Base-by-base conservation (phyloP, 768 basidiomycete species). In the Mycena vitilis region DNA sequence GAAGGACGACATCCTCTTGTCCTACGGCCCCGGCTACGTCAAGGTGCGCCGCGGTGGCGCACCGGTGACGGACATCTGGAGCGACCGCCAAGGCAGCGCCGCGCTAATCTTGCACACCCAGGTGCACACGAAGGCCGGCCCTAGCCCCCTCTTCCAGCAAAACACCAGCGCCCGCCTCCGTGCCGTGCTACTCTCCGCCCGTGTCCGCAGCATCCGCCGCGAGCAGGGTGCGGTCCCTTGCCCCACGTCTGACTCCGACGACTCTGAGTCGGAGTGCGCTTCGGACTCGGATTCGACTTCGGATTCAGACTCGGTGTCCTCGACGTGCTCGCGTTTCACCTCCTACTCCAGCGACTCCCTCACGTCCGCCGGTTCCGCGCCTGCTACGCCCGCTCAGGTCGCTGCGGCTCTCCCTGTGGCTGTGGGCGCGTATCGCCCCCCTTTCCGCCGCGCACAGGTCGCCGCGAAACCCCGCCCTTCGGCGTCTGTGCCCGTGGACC, bases 1-100 rank as follows among this genome's bases (percentile, higher is more conserved):
- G 20, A 30, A 25, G 37, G 55, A n/a, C 16, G 59, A 60, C 2
- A 11, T 60, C 51, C 53, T 71, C 0, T 34, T 71, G 2, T 52
- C 65, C 36, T 68, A 68, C 59, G 65, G 68, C 44, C 63, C 71
- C 16, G 63, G 65, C 30, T 71, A 49, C 49, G 30, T 71, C 52
- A 67, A 68, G 53, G 62, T 58, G 37, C 65, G 66, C 36, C 30
- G 65, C 25, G 68, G 68, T 0, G 44, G 36, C 20, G 49, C 36
- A 2, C 45, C 36, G 4, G 56, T 71, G 20, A 60, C 44, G 7
- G 60, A 64, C 53, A 63, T 61, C 16, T 63, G 66, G 65, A 60
- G 44, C 52, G 61, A 56, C 20, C 20, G 20, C 5, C 62, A 60
- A 25, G 63, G 59, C 42, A 67, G 57, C 53, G 51, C 63, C 38